Percentiles rank a stretch among this genome's conserved stretches.
phyloP scores from a whole-genome alignment of 1,284 basidiomycete genomes.

The Gomphus bonarii region DNA sequence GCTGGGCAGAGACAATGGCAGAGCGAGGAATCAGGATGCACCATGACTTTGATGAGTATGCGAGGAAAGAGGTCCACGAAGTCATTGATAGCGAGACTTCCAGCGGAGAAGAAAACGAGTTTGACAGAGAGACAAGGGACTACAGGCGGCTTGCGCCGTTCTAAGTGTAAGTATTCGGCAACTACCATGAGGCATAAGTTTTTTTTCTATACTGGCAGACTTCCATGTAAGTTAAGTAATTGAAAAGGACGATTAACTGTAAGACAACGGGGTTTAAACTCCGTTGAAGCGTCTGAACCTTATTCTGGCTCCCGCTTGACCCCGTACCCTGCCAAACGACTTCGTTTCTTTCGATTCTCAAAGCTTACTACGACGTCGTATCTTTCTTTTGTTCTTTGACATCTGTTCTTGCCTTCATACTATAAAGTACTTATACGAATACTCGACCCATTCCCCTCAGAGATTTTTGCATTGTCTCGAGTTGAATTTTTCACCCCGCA shows the following conservation, averaged over 20 bases:
- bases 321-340: neutral
- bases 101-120: slow-evolving; percentile 47
- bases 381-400: slow-evolving; percentile 4
- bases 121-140: slow-evolving; percentile 50
- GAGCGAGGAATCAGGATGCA: slow-evolving; percentile 74
- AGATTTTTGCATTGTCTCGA: neutral
- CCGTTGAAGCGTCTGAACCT: neutral
- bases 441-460: neutral
- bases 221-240: no score
- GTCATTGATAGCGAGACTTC: slow-evolving; percentile 14
- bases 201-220: no score
- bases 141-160: slow-evolving; percentile 57
- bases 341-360: neutral
- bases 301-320: neutral
- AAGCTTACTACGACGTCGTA: neutral
- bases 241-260: neutral
- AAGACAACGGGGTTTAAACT: slow-evolving; percentile 6
- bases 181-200: neutral
- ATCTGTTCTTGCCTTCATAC: slow-evolving; percentile 2
- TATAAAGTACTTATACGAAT: neutral
- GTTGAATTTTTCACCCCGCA: slow-evolving; percentile 5
- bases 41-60: slow-evolving; percentile 51
- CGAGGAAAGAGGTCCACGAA: slow-evolving; percentile 27
- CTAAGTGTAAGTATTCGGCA: slow-evolving; percentile 11
- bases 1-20: slow-evolving; percentile 67